A percentile compares a stretch with the other conserved stretches of the same genome.
These are phyloP conservation scores for Hypsizygus ulmarius DNA, from an alignment of 1,284 basidiomycete species.

Conservation along the genomic window DNA sequence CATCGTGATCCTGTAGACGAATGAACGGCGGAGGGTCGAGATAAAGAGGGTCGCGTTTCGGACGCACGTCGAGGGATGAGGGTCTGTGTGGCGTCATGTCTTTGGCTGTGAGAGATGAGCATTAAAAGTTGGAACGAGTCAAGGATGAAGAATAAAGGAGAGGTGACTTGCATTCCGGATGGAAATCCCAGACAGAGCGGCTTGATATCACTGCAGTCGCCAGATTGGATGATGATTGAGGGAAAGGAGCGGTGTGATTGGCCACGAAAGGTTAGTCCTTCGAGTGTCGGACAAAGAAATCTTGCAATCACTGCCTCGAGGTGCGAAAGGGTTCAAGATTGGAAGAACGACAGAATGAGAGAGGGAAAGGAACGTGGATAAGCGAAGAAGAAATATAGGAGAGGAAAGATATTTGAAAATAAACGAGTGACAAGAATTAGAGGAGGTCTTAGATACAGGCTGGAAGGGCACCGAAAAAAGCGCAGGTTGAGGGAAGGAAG, in stretches of 20 bases:
- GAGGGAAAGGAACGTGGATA: slow-evolving; percentile 10
- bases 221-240: slow-evolving; percentile 13
- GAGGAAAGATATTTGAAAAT: slow-evolving; percentile 15
- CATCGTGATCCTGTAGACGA: slow-evolving; percentile 6
- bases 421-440: slow-evolving; percentile 13
- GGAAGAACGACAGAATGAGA: slow-evolving; percentile 2
- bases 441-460: slow-evolving; percentile 13
- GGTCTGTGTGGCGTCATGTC: slow-evolving; percentile 22
- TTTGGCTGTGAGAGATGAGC: slow-evolving; percentile 10
- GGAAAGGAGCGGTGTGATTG: slow-evolving; percentile 1
- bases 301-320: background rate
- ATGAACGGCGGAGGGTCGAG: slow-evolving; percentile 11
- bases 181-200: slow-evolving; percentile 19
- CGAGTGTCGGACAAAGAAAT: background rate
- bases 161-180: slow-evolving; percentile 12
- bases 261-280: slow-evolving; percentile 4
- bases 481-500: slow-evolving; percentile 11
- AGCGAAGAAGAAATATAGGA: slow-evolving; percentile 14
- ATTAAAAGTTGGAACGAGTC: slow-evolving; percentile 4
- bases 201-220: slow-evolving; percentile 14
- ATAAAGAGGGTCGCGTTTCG: slow-evolving; percentile 14
- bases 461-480: slow-evolving; percentile 20
- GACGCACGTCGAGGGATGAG: slow-evolving; percentile 4
- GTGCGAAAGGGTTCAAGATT: background rate
- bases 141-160: background rate